Evolutionary conservation across 805 yeast genomes (phyloP).

Genomic region (Candida pseudofarinosa): DNA sequence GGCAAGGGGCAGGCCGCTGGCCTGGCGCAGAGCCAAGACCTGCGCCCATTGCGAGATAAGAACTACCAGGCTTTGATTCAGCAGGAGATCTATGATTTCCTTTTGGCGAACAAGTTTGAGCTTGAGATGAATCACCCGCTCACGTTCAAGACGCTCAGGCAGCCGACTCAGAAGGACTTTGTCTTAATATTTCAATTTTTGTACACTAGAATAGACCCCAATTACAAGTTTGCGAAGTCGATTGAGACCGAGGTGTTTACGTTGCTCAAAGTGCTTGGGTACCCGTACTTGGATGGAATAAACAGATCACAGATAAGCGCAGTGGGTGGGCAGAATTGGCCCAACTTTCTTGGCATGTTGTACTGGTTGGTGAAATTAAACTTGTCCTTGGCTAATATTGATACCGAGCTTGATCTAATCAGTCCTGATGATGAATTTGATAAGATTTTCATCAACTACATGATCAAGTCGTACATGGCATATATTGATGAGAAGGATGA

Average conservation of each 20-base stretch:
- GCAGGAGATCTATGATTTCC: constrained; percentile 63
- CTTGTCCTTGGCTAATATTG: constrained; percentile 25
- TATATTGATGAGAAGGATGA: constrained; percentile 65
- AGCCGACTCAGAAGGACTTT: constrained; percentile 87
- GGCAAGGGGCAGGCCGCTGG: constrained; percentile 7
- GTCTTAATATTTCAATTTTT: constrained; percentile 74
- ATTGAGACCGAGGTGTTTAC: constrained; percentile 74
- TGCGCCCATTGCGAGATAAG: constrained; percentile 74
- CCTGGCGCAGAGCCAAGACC: constrained; percentile 39
- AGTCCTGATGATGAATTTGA: constrained; percentile 45
- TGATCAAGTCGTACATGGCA: constrained; percentile 61
- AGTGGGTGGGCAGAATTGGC: constrained; percentile 90
- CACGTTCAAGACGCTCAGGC: constrained; percentile 57
- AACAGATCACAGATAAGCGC: constrained; percentile 85
- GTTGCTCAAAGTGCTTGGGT: constrained; percentile 59
- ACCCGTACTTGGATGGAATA: constrained; percentile 77
- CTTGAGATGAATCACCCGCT: constrained; percentile 69
- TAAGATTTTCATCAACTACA: constrained; percentile 54
- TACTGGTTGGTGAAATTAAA: constrained; percentile 73
- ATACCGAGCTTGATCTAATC: constrained; percentile 25
- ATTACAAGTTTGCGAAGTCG: constrained; percentile 61
- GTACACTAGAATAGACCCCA: constrained; percentile 75
- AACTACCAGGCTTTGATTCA: constrained; percentile 62
- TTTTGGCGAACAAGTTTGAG: constrained; percentile 64
- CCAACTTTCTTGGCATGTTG: constrained; percentile 72